Evolutionary conservation across 2,329 filamentous ascomycete species (phyloP).

Genomic region (Xylaria sp.): DNA sequence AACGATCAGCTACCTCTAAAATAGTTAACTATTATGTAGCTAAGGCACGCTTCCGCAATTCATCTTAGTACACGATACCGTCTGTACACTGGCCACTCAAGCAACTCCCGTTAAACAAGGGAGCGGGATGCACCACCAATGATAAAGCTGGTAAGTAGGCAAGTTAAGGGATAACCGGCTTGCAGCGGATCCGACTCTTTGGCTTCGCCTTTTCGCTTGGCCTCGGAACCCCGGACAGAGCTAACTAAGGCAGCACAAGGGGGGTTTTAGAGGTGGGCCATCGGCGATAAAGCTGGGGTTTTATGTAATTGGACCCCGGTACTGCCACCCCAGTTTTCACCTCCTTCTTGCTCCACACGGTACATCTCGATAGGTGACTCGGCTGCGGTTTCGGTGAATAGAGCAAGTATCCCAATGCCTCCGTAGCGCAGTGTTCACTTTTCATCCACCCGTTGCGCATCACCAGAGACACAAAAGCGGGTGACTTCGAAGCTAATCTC

Average conservation of each 20-base stretch:
- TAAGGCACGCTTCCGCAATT: not conserved
- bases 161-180: not conserved
- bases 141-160: not conserved
- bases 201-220: slow-evolving; percentile 5
- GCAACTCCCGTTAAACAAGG: not conserved
- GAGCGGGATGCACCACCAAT: not conserved
- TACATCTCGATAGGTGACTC: not conserved
- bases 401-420: no score
- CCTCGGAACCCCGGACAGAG: slow-evolving; percentile 27
- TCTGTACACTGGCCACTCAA: not conserved
- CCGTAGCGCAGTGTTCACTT: not conserved
- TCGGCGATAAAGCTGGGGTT: not conserved
- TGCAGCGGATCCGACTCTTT: slow-evolving; percentile 6
- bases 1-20: not conserved
- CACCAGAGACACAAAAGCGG: not conserved
- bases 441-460: not conserved
- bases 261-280: not conserved
- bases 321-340: not conserved
- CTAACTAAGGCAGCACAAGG: not conserved
- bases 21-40: not conserved
- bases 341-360: no score
- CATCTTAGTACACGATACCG: not conserved
- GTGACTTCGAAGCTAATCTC: not conserved
- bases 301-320: not conserved
- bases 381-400: not conserved